These are phyloP conservation scores for Botrytis fragariae DNA, from an alignment of 2,329 filamentous ascomycete species.

Conservation along the genomic window DNA sequence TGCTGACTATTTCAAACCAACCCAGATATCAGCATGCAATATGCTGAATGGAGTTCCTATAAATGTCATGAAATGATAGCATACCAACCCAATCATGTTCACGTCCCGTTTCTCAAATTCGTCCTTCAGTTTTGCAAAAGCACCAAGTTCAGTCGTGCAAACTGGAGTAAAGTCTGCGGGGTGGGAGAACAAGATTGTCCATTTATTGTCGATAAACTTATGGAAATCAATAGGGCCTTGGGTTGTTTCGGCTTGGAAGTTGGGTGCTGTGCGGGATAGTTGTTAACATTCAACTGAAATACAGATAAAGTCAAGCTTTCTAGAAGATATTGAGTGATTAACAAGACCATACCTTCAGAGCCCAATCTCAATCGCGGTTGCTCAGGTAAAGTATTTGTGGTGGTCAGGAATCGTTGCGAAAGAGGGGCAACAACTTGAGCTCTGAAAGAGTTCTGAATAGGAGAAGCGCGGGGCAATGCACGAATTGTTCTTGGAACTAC, in stretches of 20 bases:
- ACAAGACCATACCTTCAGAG: slow-evolving; percentile 19
- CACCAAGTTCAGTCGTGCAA: slow-evolving; percentile 88
- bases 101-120: slow-evolving; percentile 78
- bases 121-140: slow-evolving; percentile 68
- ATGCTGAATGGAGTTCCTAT: slow-evolving; percentile 39
- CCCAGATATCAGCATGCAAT: not conserved
- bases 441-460: not conserved
- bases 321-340: not conserved
- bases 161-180: slow-evolving; percentile 87
- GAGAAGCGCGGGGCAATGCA: not conserved
- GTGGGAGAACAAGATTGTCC: slow-evolving; percentile 78
- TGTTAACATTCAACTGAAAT: not conserved
- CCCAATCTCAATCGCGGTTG: slow-evolving; percentile 25
- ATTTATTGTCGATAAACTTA: slow-evolving; percentile 70
- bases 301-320: not conserved
- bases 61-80: not conserved
- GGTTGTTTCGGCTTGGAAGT: slow-evolving; percentile 78
- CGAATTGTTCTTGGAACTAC: not conserved
- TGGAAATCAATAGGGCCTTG: slow-evolving; percentile 74
- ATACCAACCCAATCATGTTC: slow-evolving; percentile 77
- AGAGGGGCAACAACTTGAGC: slow-evolving; percentile 20
- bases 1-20: slow-evolving; percentile 51
- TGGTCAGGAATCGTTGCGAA: slow-evolving; percentile 20
- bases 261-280: slow-evolving; percentile 53
- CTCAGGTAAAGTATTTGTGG: slow-evolving; percentile 19